Base-by-base conservation (phyloP, 2,329 filamentous ascomycete genomes). In the Chaetomiaceae sp. region DNA sequence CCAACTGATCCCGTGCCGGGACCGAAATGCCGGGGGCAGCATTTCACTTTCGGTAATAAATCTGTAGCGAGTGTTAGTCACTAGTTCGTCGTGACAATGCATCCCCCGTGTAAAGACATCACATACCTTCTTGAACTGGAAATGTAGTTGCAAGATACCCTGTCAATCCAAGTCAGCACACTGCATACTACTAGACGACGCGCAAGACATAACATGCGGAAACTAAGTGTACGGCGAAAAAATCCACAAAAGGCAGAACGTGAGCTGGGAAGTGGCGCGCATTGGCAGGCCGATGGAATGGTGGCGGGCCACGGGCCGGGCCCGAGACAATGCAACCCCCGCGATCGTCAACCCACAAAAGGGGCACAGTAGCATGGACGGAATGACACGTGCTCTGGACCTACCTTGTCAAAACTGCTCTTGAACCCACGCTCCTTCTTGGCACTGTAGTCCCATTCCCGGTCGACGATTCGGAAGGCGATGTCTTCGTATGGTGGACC, bases 371-470 rank as follows among this genome's bases (percentile, higher is more conserved):
- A 45, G 48, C 48, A 53, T 46, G 20, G 51, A 33, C 37, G 57
- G 58, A 45, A 38, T 40, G 41, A 48, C 48, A 53, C 45, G 36
- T 51, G 42, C 43, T 36, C 25, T 8, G 40, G 41, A 56, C 81
- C 60, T 82, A 94, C 90, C 85, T 96, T 96, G 72, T 99, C 94
- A 70, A 97, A 99, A 58, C 88, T 95, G 71, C 91, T 96, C 69
- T 83, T 91, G 73, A 97, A 99, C 1, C 94, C 95, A 55, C 94
- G 82, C 64, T 99, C 94, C 63, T 86, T 82, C 73, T 96, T 97
- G 2, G 92, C 89, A 68, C 90, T 96, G 68, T 96, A 99, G 70
- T 99, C 94, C 94, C 94, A 99, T 71, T 99, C 94, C 59, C 94
- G 92, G 71, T 99, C 94, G 34, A 99, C 91, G 61, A 99, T 96